Conservation (phyloP, 2,329 filamentous ascomycete genomes). For the Aureobasidium sp. region DNA sequence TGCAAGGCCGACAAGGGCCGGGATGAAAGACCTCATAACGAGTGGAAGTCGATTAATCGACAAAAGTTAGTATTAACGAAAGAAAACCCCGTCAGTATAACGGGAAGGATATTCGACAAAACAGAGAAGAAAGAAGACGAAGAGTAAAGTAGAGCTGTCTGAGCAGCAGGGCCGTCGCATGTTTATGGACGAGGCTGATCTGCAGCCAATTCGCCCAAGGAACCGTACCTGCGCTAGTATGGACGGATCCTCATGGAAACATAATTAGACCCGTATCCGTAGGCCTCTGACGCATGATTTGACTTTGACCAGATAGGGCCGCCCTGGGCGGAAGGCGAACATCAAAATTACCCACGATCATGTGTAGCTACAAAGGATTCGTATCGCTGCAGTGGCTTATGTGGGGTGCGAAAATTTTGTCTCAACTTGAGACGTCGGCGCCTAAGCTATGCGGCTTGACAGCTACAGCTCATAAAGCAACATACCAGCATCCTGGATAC, state of each 20-base stretch:
- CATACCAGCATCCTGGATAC: not conserved
- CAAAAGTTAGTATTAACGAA: constrained; percentile 1
- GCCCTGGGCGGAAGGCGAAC: not conserved
- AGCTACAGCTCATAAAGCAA: not conserved
- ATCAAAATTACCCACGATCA: constrained; percentile 2
- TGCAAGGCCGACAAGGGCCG: constrained; percentile 3
- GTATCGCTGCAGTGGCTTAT: not conserved
- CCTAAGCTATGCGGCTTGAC: not conserved
- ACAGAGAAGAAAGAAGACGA: constrained; percentile 1
- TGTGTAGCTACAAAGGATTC: not conserved
- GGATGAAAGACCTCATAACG: constrained; percentile 6
- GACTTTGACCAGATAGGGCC: constrained; percentile 4
- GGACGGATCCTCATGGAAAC: constrained; percentile 4
- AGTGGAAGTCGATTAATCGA: not conserved
- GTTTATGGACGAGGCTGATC: constrained; percentile 11
- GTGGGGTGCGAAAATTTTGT: not conserved
- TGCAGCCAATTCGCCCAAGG: constrained; percentile 6
- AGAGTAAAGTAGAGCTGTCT: not conserved
- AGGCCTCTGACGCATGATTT: constrained; percentile 11
- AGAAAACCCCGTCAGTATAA: not conserved
- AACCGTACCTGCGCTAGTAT: constrained; percentile 11
- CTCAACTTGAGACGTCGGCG: constrained; percentile 7
- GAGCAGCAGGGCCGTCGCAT: not conserved
- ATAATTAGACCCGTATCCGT: constrained; percentile 12
- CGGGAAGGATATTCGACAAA: not conserved